Evolutionary conservation across 148 eudicot genomes (phyloP).

Genomic region (Selenicereus undatus): DNA sequence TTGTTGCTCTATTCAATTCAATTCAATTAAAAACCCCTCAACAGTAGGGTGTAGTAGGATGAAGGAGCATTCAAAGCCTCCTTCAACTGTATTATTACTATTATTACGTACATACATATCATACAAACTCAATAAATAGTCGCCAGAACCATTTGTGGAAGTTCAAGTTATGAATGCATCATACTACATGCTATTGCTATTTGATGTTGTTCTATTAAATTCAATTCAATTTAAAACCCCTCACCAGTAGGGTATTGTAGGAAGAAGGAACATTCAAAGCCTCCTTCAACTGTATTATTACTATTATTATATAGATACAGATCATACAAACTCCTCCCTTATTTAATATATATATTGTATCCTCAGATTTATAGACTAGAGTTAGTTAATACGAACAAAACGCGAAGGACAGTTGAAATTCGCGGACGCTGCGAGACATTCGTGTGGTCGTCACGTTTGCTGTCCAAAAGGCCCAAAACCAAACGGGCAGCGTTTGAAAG

Average conservation of each 20-base stretch:
- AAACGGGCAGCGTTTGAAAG: too few species aligned
- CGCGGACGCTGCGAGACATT: too few species aligned
- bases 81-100: slow-evolving; percentile 41
- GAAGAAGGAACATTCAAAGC: slow-evolving; percentile 33
- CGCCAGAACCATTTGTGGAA: too few species aligned
- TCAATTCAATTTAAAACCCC: not conserved
- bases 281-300: slow-evolving; percentile 44
- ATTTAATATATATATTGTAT: too few species aligned
- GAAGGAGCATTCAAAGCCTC: slow-evolving; percentile 36
- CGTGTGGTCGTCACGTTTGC: too few species aligned
- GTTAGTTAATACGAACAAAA: too few species aligned
- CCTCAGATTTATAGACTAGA: too few species aligned
- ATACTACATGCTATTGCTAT: too few species aligned
- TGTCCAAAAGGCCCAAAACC: too few species aligned
- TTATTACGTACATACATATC: not conserved
- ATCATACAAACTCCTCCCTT: not conserved
- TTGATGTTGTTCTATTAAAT: too few species aligned
- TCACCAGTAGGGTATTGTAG: not conserved
- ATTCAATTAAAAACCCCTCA: not conserved
- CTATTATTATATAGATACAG: not conserved
- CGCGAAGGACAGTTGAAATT: too few species aligned
- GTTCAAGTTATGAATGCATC: too few species aligned
- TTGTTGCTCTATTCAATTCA: not conserved
- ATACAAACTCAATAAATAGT: slow-evolving; percentile 8
- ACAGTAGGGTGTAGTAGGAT: not conserved